phyloP scores from a whole-genome alignment of 1,139 yeast species.

The Candida sp. region DNA sequence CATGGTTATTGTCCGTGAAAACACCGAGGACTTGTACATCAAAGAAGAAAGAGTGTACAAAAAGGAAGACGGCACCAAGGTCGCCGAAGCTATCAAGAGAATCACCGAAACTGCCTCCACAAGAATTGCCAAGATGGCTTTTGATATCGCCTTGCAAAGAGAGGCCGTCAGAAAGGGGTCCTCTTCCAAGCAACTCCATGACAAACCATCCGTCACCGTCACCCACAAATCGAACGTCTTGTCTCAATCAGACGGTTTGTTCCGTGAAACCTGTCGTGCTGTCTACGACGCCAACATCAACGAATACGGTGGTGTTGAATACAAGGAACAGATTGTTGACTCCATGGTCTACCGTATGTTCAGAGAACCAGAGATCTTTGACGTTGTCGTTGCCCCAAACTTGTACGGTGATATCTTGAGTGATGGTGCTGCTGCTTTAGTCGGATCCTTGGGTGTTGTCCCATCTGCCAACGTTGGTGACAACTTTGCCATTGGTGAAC shows the following conservation, averaged over 20 bases:
- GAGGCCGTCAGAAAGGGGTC: conserved; percentile 76
- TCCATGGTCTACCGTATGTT: conserved; percentile 99
- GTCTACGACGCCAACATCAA: conserved; percentile 72
- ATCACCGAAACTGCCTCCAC: conserved; percentile 87
- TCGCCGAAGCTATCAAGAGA: conserved; percentile 98
- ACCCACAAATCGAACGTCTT: conserved; percentile 97
- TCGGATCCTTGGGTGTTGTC: conserved; percentile 97
- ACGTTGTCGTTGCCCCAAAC: conserved; percentile 98
- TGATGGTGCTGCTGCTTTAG: conserved; percentile 99
- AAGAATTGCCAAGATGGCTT: conserved; percentile 89
- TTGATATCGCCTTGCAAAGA: conserved; percentile 92
- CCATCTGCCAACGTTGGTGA: conserved; percentile 99
- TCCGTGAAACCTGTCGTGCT: conserved; percentile 88
- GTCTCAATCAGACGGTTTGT: conserved; percentile 91
- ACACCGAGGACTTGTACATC: conserved; percentile 96
- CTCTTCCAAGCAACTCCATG: conserved; percentile 48
- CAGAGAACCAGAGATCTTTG: conserved; percentile 97
- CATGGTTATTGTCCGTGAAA: conserved; percentile 97
- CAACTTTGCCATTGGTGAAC: conserved; percentile 96
- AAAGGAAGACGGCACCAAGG: conserved; percentile 74
- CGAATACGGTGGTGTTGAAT: conserved; percentile 57
- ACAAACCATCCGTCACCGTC: conserved; percentile 78
- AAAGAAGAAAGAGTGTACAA: conserved; percentile 85
- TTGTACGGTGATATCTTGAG: conserved; percentile 96
- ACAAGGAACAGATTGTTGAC: conserved; percentile 97